Evolutionary conservation across 192 early-diverging fungal genomes (phyloP).

Genomic region (Martensiomyces pterosporus): DNA sequence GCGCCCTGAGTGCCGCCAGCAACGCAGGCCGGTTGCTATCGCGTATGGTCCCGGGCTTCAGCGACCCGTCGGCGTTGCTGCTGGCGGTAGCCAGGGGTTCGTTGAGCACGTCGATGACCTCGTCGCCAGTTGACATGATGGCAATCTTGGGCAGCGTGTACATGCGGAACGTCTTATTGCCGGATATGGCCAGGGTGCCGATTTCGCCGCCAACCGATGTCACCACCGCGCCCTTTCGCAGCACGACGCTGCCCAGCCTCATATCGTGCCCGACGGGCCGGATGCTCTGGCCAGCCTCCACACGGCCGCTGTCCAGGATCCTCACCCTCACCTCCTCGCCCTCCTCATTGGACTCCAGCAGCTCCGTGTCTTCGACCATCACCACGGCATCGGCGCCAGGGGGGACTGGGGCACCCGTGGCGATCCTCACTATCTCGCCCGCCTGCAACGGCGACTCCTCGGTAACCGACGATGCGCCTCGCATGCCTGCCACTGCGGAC

Average conservation of each 20-base stretch:
- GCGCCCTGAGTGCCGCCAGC: conserved; percentile 54
- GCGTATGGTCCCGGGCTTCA: conserved; percentile 63
- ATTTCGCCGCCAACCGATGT: conserved; percentile 78
- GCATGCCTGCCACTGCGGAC: conserved; percentile 56
- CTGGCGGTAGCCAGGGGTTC: too few relatives aligned
- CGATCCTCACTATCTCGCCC: conserved; percentile 70
- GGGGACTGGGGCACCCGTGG: conserved; percentile 87
- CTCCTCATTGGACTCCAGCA: conserved; percentile 56
- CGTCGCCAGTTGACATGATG: conserved; percentile 87
- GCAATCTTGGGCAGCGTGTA: conserved; percentile 65
- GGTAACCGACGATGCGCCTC: not conserved
- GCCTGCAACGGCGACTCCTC: conserved; percentile 28
- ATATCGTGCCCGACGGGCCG: conserved; percentile 79
- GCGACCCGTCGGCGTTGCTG: conserved; percentile 3
- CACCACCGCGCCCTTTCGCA: conserved; percentile 55
- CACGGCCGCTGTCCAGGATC: conserved; percentile 10
- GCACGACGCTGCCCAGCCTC: conserved; percentile 56
- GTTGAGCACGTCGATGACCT: conserved; percentile 60
- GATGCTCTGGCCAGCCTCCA: conserved; percentile 62
- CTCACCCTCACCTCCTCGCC: conserved; percentile 49
- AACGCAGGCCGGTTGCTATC: conserved; percentile 87
- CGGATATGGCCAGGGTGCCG: conserved; percentile 76
- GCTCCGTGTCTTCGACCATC: conserved; percentile 90
- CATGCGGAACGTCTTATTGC: conserved; percentile 57
- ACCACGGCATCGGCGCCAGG: conserved; percentile 83